phyloP scores from a whole-genome alignment of 139 green algal species.

The Volvox reticuliferus region DNA sequence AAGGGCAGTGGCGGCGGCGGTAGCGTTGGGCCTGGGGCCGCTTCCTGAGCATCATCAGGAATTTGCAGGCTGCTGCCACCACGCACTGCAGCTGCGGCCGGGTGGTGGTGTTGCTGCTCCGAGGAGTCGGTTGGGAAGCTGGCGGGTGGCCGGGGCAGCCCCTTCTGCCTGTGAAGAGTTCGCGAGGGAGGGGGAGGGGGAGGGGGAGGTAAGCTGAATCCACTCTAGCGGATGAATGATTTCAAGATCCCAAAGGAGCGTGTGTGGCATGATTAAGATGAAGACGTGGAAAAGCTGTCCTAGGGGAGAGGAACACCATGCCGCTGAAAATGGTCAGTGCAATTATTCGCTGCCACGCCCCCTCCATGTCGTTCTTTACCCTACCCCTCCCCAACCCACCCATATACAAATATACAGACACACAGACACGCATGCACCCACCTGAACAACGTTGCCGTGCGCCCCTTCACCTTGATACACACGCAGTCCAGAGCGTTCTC shows the following conservation, averaged over 20 bases:
- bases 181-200: not conserved
- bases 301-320: not conserved
- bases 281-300: not conserved
- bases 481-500: constrained; percentile 45
- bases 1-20: not conserved
- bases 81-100: not conserved
- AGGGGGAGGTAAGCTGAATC: not conserved
- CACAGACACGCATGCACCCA: not conserved
- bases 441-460: constrained; percentile 39
- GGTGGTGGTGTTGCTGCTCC: not conserved
- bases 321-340: not conserved
- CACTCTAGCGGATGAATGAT: no score
- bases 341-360: not conserved
- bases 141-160: constrained; percentile 24
- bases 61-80: not conserved
- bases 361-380: no score
- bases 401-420: no score
- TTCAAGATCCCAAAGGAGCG: no score
- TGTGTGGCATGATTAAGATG: not conserved
- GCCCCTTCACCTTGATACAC: constrained; percentile 16
- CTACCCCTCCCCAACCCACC: not conserved
- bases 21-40: not conserved
- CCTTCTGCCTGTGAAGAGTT: not conserved
- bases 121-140: not conserved
- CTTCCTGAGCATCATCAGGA: not conserved